Conservation (phyloP, 768 basidiomycete genomes). For the Psilocybe cubensis region DNA sequence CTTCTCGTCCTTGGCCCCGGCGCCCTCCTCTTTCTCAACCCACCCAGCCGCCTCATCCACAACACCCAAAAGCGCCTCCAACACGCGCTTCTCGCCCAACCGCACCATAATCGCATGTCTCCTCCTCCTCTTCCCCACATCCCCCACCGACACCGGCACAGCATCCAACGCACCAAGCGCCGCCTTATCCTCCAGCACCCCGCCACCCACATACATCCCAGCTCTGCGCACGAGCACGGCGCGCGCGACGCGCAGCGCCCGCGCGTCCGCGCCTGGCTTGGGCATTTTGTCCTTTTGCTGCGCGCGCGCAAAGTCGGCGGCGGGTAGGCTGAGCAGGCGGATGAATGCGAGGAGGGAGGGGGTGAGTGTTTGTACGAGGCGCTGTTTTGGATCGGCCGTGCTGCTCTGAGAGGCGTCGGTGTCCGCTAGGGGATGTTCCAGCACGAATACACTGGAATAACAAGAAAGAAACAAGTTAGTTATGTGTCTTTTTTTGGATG, state of each 20-base stretch:
- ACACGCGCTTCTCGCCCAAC: slow-evolving; percentile 78
- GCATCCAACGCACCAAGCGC: too few relatives aligned
- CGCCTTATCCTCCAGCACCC: too few relatives aligned
- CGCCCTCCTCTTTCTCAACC: slow-evolving; percentile 1
- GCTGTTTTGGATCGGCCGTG: slow-evolving; percentile 15
- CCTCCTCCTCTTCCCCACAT: too few relatives aligned
- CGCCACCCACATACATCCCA: slow-evolving; percentile 59
- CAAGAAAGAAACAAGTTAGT: neutral
- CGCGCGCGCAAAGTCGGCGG: slow-evolving; percentile 62
- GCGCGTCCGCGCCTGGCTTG: slow-evolving; percentile 62
- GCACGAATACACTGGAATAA: slow-evolving; percentile 51
- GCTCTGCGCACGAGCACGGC: slow-evolving; percentile 55
- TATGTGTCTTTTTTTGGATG: too few relatives aligned
- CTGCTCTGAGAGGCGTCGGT: slow-evolving; percentile 11
- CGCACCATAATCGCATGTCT: slow-evolving; percentile 73
- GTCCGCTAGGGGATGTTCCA: slow-evolving; percentile 36
- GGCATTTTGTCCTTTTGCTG: slow-evolving; percentile 72
- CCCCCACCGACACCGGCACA: too few relatives aligned
- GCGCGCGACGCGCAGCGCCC: slow-evolving; percentile 48
- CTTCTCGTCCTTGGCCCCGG: neutral
- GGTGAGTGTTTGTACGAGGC: slow-evolving; percentile 35
- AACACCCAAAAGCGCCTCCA: slow-evolving; percentile 28
- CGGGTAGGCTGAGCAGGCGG: slow-evolving; percentile 52
- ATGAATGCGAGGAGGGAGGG: slow-evolving; percentile 64
- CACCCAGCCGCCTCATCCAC: neutral